These are phyloP conservation scores for Candida silvicultrix DNA, from an alignment of 805 yeast species.

Conservation along the genomic window DNA sequence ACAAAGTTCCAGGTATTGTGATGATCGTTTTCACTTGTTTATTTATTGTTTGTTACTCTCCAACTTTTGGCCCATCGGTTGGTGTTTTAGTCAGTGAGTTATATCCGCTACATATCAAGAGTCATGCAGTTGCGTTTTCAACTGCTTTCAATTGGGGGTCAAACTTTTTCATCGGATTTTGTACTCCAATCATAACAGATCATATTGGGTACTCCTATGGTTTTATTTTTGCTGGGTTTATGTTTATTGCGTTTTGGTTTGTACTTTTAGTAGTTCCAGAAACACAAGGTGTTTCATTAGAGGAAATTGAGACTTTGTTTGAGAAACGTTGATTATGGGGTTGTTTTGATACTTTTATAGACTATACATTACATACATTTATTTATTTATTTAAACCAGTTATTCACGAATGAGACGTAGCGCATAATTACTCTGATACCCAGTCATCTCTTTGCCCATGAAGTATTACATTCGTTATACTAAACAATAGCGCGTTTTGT, in stretches of 20 bases:
- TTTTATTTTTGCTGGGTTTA: slow-evolving; percentile 45
- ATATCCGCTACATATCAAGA: slow-evolving; percentile 53
- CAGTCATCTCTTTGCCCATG: too few species aligned
- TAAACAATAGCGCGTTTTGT: not conserved
- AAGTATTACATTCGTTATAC: too few species aligned
- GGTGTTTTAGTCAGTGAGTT: slow-evolving; percentile 40
- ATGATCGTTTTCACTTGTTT: slow-evolving; percentile 51
- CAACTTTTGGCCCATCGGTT: slow-evolving; percentile 53
- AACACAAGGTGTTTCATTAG: slow-evolving; percentile 76
- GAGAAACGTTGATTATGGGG: slow-evolving; percentile 27
- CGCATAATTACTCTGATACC: too few species aligned
- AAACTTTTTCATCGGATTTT: slow-evolving; percentile 50
- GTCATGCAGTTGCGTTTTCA: slow-evolving; percentile 48
- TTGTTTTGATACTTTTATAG: too few species aligned
- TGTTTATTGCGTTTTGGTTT: slow-evolving; percentile 35
- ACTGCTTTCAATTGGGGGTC: slow-evolving; percentile 48
- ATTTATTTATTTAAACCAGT: too few species aligned
- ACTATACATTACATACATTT: not conserved
- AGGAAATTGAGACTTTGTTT: slow-evolving; percentile 65
- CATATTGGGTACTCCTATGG: slow-evolving; percentile 58
- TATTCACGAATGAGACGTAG: too few species aligned
- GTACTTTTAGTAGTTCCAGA: slow-evolving; percentile 60
- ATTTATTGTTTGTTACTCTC: slow-evolving; percentile 44
- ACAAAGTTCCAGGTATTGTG: slow-evolving; percentile 38
- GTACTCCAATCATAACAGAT: slow-evolving; percentile 55